Conservation (phyloP, 169 alveolate species). For the Fabrea salina region DNA sequence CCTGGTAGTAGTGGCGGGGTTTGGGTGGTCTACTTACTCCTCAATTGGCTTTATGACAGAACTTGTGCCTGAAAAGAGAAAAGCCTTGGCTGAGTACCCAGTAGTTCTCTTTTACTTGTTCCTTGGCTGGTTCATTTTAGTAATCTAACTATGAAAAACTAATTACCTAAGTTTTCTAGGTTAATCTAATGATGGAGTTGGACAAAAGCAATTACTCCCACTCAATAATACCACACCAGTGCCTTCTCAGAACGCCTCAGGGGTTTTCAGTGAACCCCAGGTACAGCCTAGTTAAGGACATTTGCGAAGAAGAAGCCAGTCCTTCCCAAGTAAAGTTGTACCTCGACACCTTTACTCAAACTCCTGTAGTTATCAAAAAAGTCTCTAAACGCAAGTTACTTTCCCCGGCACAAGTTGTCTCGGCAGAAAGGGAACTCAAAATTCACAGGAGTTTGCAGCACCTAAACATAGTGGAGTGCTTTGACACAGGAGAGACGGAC, state of each 20-base stretch:
- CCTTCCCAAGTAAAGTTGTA: not conserved
- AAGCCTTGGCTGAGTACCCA: slow-evolving; percentile 86
- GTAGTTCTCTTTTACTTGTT: slow-evolving; percentile 82
- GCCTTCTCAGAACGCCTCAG: too few relatives aligned
- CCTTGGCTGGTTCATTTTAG: slow-evolving; percentile 77
- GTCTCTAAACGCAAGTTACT: not conserved
- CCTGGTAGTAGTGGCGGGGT: slow-evolving; percentile 50
- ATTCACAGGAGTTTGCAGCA: slow-evolving; percentile 41
- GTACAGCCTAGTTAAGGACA: too few relatives aligned
- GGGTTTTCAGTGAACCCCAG: too few relatives aligned
- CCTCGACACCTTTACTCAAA: not conserved
- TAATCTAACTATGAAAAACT: slow-evolving; percentile 27
- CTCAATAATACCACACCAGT: too few relatives aligned
- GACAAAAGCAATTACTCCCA: too few relatives aligned
- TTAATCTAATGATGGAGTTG: too few relatives aligned
- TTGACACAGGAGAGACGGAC: slow-evolving; percentile 41
- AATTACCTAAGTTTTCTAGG: too few relatives aligned
- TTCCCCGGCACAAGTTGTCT: not conserved
- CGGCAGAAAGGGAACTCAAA: slow-evolving; percentile 36
- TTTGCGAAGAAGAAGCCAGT: too few relatives aligned
- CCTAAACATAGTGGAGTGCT: slow-evolving; percentile 37
- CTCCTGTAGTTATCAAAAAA: not conserved
- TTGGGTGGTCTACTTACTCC: slow-evolving; percentile 73
- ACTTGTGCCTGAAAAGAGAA: slow-evolving; percentile 72
- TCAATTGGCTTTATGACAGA: slow-evolving; percentile 75